Evolutionary conservation across 352 stramenopile species (phyloP).

Genomic region (Globisporangium splendens): DNA sequence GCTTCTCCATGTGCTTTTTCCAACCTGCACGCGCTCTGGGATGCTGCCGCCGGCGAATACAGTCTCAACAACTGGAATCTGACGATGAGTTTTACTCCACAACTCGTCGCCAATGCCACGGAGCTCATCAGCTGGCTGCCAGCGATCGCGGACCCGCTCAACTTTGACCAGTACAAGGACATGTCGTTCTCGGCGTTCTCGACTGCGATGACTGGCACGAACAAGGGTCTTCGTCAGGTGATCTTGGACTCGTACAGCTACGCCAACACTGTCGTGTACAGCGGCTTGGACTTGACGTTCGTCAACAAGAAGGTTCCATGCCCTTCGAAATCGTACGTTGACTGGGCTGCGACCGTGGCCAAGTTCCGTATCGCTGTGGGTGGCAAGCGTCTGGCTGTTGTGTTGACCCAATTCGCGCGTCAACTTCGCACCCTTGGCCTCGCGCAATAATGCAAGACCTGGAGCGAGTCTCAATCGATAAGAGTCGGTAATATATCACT

Average conservation of each 20-base stretch:
- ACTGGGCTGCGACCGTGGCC: conserved; percentile 25
- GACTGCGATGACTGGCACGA: conserved; percentile 24
- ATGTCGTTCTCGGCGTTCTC: conserved; percentile 31
- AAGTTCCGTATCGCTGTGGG: conserved; percentile 49
- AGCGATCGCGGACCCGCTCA: conserved; percentile 30
- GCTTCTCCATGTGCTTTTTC: conserved; percentile 35
- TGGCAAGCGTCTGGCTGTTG: conserved; percentile 46
- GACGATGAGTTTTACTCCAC: conserved; percentile 13
- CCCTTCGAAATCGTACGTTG: conserved; percentile 30
- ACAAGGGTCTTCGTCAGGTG: conserved; percentile 21
- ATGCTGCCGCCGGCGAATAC: conserved; percentile 47
- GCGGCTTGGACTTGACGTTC: conserved; percentile 26
- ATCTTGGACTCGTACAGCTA: conserved; percentile 48
- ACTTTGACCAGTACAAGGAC: conserved; percentile 37
- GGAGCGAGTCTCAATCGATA: too few species aligned
- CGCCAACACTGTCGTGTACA: conserved; percentile 36
- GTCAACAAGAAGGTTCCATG: conserved; percentile 14
- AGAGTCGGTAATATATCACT: too few species aligned
- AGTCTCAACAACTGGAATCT: conserved; percentile 51
- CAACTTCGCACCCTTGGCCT: conserved; percentile 39
- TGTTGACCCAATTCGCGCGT: conserved; percentile 52
- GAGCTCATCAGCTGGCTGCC: conserved; percentile 37
- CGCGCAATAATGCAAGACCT: conserved; percentile 15
- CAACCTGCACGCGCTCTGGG: conserved; percentile 70
- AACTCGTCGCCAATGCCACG: conserved; percentile 34